A percentile compares a stretch with the other conserved stretches of the same genome.
Evolutionary conservation across 768 basidiomycete genomes (phyloP).

Genomic region (Glaciozyma antarctica): DNA sequence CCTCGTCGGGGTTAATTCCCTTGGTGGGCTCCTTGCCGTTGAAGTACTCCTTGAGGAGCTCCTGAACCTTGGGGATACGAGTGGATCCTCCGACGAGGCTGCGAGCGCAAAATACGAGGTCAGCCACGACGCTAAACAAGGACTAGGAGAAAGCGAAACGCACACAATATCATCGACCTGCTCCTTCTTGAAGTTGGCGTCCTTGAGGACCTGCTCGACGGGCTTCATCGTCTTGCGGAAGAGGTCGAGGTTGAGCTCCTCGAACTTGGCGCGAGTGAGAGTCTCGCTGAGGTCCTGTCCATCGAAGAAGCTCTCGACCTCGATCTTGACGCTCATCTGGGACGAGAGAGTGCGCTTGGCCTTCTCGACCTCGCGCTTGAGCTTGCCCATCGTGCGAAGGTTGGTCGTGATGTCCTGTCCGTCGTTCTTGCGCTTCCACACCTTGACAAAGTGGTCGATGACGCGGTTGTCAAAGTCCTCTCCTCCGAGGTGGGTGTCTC

Average conservation of each 20-base stretch:
- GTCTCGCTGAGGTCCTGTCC: constrained; percentile 97
- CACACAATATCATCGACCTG: constrained; percentile 70
- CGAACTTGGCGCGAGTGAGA: constrained; percentile 95
- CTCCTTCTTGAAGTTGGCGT: constrained; percentile 96
- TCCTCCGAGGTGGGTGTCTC: constrained; percentile 89
- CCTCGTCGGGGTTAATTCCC: constrained; percentile 98
- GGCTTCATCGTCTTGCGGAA: constrained; percentile 99
- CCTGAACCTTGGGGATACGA: constrained; percentile 98
- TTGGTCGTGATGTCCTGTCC: constrained; percentile 72
- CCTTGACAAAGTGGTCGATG: constrained; percentile 78
- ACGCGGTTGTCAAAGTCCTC: constrained; percentile 94
- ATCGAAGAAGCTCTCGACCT: constrained; percentile 91
- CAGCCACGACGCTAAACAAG: constrained; percentile 1
- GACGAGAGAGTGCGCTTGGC: constrained; percentile 86
- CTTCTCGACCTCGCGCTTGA: constrained; percentile 88
- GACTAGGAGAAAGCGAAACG: background rate
- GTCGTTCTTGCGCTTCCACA: constrained; percentile 77
- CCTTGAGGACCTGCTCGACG: constrained; percentile 97
- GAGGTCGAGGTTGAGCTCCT: constrained; percentile 95
- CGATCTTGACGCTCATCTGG: constrained; percentile 81
- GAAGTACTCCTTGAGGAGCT: constrained; percentile 96
- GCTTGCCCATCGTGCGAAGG: constrained; percentile 75
- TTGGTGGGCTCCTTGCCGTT: constrained; percentile 74
- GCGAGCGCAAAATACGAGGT: constrained; percentile 45
- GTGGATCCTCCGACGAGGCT: constrained; percentile 88